Conservation (phyloP, 1,284 basidiomycete genomes). For the Apiotrichum veenhuisii region DNA sequence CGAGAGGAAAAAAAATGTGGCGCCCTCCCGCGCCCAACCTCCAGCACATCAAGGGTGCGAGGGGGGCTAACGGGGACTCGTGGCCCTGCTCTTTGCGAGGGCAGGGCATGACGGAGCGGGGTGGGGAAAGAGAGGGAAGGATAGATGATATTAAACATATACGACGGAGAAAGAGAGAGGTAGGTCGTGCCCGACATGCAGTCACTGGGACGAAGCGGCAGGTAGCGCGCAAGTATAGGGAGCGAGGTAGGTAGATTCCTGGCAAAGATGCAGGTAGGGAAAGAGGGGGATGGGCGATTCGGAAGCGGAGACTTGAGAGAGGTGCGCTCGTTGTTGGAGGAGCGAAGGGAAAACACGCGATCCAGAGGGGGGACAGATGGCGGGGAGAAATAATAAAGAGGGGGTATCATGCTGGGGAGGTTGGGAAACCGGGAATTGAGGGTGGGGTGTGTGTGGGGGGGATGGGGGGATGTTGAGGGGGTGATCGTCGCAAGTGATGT, state of each 20-base stretch:
- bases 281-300: neutral
- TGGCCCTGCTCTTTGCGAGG: constrained; percentile 18
- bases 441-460: neutral
- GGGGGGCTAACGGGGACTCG: constrained; percentile 34
- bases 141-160: constrained; percentile 1
- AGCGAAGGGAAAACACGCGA: neutral
- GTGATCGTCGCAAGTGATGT: neutral
- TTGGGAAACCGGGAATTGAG: neutral
- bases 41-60: constrained; percentile 12
- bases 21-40: constrained; percentile 44
- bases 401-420: neutral
- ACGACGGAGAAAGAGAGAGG: neutral
- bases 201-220: neutral
- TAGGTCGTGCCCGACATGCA: neutral
- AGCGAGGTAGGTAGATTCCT: neutral
- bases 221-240: constrained; percentile 3
- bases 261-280: neutral
- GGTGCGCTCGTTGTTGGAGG: neutral
- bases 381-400: neutral
- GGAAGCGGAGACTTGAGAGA: neutral
- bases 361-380: neutral
- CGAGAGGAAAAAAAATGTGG: constrained; percentile 9
- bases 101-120: constrained; percentile 9
- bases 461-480: neutral
- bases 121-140: constrained; percentile 1